These are phyloP conservation scores for Forsythia viridissima DNA, from an alignment of 257 asterid species.

Conservation along the genomic window DNA sequence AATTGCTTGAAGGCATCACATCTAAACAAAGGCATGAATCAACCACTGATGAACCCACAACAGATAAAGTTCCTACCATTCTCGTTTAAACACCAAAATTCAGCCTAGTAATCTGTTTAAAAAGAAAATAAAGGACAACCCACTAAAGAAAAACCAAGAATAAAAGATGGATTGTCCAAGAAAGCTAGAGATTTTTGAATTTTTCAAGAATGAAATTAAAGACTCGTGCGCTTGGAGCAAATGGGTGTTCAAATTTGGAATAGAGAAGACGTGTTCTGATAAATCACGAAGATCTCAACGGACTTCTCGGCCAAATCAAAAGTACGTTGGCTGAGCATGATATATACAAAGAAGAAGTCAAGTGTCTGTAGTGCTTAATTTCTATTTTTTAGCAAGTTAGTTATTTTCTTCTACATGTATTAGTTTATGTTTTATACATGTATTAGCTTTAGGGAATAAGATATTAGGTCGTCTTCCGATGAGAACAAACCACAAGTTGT, in stretches of 20 bases:
- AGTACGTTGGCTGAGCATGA: too few species aligned
- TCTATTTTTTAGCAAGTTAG: too few species aligned
- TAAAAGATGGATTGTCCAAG: slow-evolving; percentile 30
- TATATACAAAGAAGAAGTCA: too few species aligned
- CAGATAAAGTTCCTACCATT: slow-evolving; percentile 58
- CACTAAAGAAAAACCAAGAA: slow-evolving; percentile 10
- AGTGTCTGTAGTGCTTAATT: too few species aligned
- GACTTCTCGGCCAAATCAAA: too few species aligned
- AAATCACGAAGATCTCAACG: too few species aligned
- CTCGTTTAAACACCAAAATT: slow-evolving; percentile 15
- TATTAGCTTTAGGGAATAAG: too few species aligned
- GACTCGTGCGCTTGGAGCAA: slow-evolving; percentile 3
- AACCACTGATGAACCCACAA: slow-evolving; percentile 55
- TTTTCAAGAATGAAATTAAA: slow-evolving; percentile 14
- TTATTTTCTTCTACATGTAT: too few species aligned
- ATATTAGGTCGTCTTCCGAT: too few species aligned
- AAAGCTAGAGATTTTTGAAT: slow-evolving; percentile 28
- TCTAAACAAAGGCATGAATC: slow-evolving; percentile 58
- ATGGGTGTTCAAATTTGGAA: background rate
- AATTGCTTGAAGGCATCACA: slow-evolving; percentile 32
- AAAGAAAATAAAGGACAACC: slow-evolving; percentile 20
- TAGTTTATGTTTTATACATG: too few species aligned
- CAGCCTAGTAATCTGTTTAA: background rate
- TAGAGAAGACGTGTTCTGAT: slow-evolving; percentile 2
- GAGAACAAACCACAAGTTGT: too few species aligned